Conservation (phyloP, 75 land plant species). For the Cupressus sempervirens region DNA sequence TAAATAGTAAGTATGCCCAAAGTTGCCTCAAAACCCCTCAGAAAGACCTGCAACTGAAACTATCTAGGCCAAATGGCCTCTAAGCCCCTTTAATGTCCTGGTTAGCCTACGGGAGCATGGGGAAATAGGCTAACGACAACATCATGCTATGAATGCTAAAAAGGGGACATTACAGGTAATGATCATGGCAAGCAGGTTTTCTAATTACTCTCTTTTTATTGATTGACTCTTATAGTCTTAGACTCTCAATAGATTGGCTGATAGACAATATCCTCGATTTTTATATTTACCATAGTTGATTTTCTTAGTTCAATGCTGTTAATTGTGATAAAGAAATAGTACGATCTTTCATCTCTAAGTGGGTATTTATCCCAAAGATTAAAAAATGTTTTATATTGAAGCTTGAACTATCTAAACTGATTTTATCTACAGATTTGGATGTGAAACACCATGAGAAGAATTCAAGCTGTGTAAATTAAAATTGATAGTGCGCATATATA, state of each 20-base stretch:
- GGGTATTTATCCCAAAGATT: background rate
- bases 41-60: too few relatives aligned
- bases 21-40: too few relatives aligned
- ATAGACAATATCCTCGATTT: background rate
- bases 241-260: background rate
- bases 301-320: too few relatives aligned
- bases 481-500: background rate
- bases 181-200: background rate
- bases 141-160: too few relatives aligned
- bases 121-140: too few relatives aligned
- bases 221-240: background rate
- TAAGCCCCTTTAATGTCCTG: too few relatives aligned
- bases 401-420: background rate
- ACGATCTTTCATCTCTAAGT: background rate
- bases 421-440: background rate
- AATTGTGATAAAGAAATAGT: too few relatives aligned
- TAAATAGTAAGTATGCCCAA: too few relatives aligned
- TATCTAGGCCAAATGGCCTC: too few relatives aligned
- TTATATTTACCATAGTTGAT: too few relatives aligned
- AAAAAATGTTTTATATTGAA: background rate
- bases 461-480: background rate
- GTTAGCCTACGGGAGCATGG: too few relatives aligned
- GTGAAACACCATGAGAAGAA: background rate
- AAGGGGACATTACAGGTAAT: too few relatives aligned
- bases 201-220: background rate